A percentile compares a stretch with the other conserved stretches of the same genome.
Conservation (phyloP, 441 rosid species). For the Francoa sonchifolia region DNA sequence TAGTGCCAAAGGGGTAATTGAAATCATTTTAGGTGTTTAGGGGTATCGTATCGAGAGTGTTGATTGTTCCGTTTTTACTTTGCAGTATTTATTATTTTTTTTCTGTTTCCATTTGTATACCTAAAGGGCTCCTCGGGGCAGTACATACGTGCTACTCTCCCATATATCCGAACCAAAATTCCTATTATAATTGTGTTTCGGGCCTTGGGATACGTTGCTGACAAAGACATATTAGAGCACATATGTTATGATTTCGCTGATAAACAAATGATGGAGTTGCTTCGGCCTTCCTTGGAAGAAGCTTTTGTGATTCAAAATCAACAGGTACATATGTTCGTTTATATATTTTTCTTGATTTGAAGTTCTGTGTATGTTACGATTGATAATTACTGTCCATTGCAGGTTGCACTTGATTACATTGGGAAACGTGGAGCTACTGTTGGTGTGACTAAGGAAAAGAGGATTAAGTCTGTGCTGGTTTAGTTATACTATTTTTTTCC, state of each 20-base stretch:
- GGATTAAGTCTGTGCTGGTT: conserved; percentile 64
- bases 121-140: conserved; percentile 91
- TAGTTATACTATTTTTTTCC: conserved; percentile 10
- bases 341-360: neutral
- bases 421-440: conserved; percentile 97
- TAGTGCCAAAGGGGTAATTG: conserved; percentile 80
- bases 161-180: conserved; percentile 86
- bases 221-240: conserved; percentile 84
- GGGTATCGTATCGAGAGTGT: neutral
- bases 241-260: conserved; percentile 83
- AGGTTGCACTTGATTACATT: conserved; percentile 96
- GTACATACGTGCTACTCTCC: conserved; percentile 86
- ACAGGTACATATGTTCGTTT: conserved; percentile 43
- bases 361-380: neutral
- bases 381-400: conserved; percentile 14
- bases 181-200: conserved; percentile 95
- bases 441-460: conserved; percentile 80
- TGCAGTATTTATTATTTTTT: neutral
- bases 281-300: conserved; percentile 92
- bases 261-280: conserved; percentile 95
- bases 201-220: conserved; percentile 94
- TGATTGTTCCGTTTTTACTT: neutral
- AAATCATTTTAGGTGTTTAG: conserved; percentile 5
- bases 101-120: conserved; percentile 12
- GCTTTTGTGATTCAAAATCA: conserved; percentile 96